Percentiles rank a stretch among this genome's conserved stretches.
phyloP scores from a whole-genome alignment of 2,329 filamentous ascomycete species.

The Fusarium coicis region DNA sequence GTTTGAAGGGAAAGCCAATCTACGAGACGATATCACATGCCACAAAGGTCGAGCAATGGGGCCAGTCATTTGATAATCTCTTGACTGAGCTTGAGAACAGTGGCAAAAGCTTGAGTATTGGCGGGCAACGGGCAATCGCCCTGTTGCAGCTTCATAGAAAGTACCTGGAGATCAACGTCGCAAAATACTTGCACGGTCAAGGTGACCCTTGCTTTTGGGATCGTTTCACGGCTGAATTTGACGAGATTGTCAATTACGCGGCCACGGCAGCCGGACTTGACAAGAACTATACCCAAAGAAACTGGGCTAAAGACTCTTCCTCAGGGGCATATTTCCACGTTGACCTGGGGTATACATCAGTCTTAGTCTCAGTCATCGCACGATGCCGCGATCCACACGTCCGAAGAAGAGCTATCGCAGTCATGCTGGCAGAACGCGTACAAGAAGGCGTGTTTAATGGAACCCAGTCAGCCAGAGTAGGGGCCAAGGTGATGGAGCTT shows the following conservation, averaged over 20 bases:
- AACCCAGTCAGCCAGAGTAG: slow-evolving; percentile 5
- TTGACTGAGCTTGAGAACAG: background rate
- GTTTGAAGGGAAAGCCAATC: slow-evolving; percentile 8
- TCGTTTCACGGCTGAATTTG: slow-evolving; percentile 3
- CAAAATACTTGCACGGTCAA: slow-evolving; percentile 14
- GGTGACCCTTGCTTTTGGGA: slow-evolving; percentile 32
- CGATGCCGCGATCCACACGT: slow-evolving; percentile 19
- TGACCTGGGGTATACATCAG: slow-evolving; percentile 19
- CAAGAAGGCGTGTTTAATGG: slow-evolving; percentile 26
- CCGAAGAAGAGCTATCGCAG: slow-evolving; percentile 6
- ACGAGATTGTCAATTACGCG: background rate
- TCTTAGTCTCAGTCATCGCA: slow-evolving; percentile 13
- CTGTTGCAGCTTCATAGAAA: slow-evolving; percentile 21
- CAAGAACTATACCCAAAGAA: background rate
- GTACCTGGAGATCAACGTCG: slow-evolving; percentile 17
- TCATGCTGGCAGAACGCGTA: slow-evolving; percentile 16
- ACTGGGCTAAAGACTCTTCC: background rate
- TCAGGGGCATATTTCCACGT: slow-evolving; percentile 15
- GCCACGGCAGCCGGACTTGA: background rate
- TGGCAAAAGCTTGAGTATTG: fast-evolving
- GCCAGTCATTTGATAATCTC: slow-evolving; percentile 1
- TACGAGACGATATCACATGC: background rate
- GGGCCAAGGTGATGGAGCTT: slow-evolving; percentile 16
- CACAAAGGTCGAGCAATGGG: slow-evolving; percentile 11
- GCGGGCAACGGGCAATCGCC: slow-evolving; percentile 2